Percentiles rank a stretch among this genome's conserved stretches.
These are phyloP conservation scores for Lolium multiflorum DNA, from an alignment of 176 grass and related monocot species.

Conservation along the genomic window DNA sequence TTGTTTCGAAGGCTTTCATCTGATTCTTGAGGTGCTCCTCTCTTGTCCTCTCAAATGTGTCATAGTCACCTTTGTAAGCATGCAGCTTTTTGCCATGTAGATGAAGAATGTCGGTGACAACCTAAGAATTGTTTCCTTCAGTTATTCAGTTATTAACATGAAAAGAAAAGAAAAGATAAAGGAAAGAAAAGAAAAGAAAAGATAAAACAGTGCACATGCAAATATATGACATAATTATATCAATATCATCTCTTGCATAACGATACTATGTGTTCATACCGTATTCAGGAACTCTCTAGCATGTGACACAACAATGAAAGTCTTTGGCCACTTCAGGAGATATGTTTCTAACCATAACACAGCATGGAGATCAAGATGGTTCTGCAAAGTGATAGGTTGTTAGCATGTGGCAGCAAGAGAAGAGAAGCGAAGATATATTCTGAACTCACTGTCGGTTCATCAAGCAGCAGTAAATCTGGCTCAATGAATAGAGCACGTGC, in stretches of 20 bases:
- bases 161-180: background rate
- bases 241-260: conserved; percentile 33
- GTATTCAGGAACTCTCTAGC: conserved; percentile 97
- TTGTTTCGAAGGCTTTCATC: conserved; percentile 88
- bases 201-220: background rate
- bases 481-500: conserved; percentile 96
- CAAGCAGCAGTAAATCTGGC: conserved; percentile 95
- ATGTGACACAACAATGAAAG: conserved; percentile 96
- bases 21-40: conserved; percentile 93
- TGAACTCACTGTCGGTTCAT: conserved; percentile 86
- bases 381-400: conserved; percentile 56
- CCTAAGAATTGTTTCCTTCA: conserved; percentile 52
- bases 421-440: background rate
- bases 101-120: conserved; percentile 96
- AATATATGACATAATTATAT: background rate
- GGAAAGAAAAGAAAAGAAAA: background rate
- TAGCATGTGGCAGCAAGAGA: conserved; percentile 35
- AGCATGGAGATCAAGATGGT: conserved; percentile 99
- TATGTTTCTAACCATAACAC: conserved; percentile 92
- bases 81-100: conserved; percentile 80
- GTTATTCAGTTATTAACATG: conserved; percentile 37
- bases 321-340: conserved; percentile 98
- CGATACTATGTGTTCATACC: conserved; percentile 47
- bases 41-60: conserved; percentile 92
- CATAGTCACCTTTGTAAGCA: conserved; percentile 98